Evolutionary conservation across 371 early-diverging fungal species (phyloP).

Genomic region (Dentiscutata heterogama): DNA sequence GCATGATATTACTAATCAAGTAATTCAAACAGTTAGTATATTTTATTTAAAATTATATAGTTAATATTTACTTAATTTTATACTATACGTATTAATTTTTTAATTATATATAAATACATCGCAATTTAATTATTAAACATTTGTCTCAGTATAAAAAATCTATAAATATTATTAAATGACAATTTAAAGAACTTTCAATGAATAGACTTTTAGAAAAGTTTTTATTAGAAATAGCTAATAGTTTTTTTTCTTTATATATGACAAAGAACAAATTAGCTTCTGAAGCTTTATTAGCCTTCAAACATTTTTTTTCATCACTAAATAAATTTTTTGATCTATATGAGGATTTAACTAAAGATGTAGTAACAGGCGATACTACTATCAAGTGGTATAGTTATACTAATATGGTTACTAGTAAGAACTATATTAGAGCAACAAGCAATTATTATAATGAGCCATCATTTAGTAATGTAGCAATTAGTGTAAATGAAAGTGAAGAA

Average conservation of each 20-base stretch:
- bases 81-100: not conserved
- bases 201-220: not conserved
- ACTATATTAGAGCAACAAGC: not conserved
- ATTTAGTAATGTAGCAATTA: conserved; percentile 31
- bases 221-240: not conserved
- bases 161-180: not conserved
- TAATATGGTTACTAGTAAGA: not conserved
- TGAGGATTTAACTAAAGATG: not conserved
- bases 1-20: not conserved
- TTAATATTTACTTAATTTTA: too few species aligned
- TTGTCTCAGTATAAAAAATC: not conserved
- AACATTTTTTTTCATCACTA: conserved; percentile 6
- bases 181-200: not conserved
- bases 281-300: not conserved
- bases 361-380: not conserved
- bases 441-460: not conserved
- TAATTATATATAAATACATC: not conserved
- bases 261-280: not conserved
- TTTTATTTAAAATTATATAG: too few species aligned
- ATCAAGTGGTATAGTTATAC: not conserved
- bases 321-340: not conserved
- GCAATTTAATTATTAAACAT: not conserved
- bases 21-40: conserved; percentile 33
- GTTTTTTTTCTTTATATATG: not conserved
- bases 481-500: not conserved